A percentile compares a stretch with the other conserved stretches of the same genome.
phyloP scores from a whole-genome alignment of 2,329 filamentous ascomycete genomes.

The Seiridium cupressi region DNA sequence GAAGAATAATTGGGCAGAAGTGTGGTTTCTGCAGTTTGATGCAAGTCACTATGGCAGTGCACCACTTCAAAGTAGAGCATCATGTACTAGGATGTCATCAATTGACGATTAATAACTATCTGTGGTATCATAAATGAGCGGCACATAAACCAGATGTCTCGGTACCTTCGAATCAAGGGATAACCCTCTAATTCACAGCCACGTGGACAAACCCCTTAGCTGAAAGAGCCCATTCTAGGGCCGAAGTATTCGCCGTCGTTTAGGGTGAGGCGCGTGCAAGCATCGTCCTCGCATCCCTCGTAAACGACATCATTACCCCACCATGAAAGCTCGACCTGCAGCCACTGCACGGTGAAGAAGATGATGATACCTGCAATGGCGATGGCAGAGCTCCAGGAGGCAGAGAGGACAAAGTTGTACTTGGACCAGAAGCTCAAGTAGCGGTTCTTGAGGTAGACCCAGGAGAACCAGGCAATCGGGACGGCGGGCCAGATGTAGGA shows the following conservation, averaged over 20 bases:
- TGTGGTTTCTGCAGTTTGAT: too few species aligned
- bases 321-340: slow-evolving; percentile 31
- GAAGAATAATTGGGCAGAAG: neutral
- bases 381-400: slow-evolving; percentile 22
- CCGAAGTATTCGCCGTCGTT: slow-evolving; percentile 27
- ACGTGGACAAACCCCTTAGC: neutral
- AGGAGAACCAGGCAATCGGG: slow-evolving; percentile 37
- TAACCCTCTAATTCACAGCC: neutral
- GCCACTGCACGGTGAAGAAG: slow-evolving; percentile 24
- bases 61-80: neutral
- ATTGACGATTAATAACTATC: neutral
- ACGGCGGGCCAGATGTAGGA: slow-evolving; percentile 46
- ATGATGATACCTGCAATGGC: slow-evolving; percentile 23
- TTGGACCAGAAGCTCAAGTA: slow-evolving; percentile 25
- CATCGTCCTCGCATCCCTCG: slow-evolving; percentile 39
- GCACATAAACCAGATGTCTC: neutral
- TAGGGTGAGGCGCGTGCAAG: slow-evolving; percentile 35
- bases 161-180: neutral
- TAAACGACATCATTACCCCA: slow-evolving; percentile 42
- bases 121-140: neutral
- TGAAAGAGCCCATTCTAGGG: slow-evolving; percentile 15
- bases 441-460: slow-evolving; percentile 16
- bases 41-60: too few species aligned
- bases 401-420: slow-evolving; percentile 26
- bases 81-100: neutral